A percentile compares a stretch with the other conserved stretches of the same genome.
Evolutionary conservation across 2,329 filamentous ascomycete genomes (phyloP).

Genomic region (Pseudophaeomoniella oleicola): DNA sequence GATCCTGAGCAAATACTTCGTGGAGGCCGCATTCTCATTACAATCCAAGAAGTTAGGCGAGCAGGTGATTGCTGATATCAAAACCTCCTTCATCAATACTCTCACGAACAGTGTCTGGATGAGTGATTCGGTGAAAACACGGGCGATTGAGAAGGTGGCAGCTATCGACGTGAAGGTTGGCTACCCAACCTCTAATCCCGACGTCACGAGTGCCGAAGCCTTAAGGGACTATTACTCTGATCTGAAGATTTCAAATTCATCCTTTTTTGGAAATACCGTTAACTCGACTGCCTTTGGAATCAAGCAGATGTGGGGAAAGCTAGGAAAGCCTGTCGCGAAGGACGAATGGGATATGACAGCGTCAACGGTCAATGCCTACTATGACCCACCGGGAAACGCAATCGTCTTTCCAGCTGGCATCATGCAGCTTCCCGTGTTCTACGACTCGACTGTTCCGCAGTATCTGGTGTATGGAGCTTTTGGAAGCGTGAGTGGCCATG

Average conservation of each 20-base stretch:
- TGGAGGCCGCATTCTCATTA: constrained; percentile 46
- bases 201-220: constrained; percentile 43
- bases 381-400: constrained; percentile 49
- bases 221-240: constrained; percentile 43
- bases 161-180: constrained; percentile 57
- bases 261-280: constrained; percentile 45
- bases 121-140: constrained; percentile 42
- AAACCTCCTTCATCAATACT: constrained; percentile 48
- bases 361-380: constrained; percentile 51
- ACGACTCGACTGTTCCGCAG: constrained; percentile 43
- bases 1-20: constrained; percentile 57
- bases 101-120: constrained; percentile 49
- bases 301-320: constrained; percentile 37
- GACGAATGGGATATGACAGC: constrained; percentile 47
- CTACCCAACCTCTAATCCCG: constrained; percentile 47
- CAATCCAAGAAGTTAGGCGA: constrained; percentile 53
- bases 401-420: constrained; percentile 58
- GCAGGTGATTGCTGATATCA: constrained; percentile 56
- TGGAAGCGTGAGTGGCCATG: constrained; percentile 52
- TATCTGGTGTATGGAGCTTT: constrained; percentile 58
- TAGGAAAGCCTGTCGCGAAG: constrained; percentile 46
- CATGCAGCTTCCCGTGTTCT: constrained; percentile 54
- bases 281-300: constrained; percentile 35
- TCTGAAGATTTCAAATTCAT: constrained; percentile 34
- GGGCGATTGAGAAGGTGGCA: constrained; percentile 49